Evolutionary conservation across 163 green algal species (phyloP).

Genomic region (Scenedesmus sp.): DNA sequence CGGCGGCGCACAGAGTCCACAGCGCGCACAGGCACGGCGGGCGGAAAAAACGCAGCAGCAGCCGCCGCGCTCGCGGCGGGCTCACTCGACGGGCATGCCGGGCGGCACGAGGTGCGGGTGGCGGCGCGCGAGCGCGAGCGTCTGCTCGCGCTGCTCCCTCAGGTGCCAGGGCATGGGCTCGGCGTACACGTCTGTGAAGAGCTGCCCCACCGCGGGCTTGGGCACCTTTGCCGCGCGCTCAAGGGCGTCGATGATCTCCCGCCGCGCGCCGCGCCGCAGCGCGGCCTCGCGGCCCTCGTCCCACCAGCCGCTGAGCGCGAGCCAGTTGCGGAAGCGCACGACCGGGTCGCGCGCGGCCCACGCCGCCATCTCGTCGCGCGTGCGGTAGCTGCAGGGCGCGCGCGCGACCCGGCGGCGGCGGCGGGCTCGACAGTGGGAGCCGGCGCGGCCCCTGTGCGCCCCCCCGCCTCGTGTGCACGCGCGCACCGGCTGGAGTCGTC

Average conservation of each 20-base stretch:
- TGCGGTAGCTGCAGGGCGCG: slow-evolving; percentile 87
- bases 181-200: slow-evolving; percentile 92
- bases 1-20: too few species aligned
- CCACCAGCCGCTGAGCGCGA: slow-evolving; percentile 79
- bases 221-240: slow-evolving; percentile 70
- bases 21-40: too few species aligned
- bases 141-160: slow-evolving; percentile 65
- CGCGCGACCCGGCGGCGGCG: neutral
- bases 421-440: neutral
- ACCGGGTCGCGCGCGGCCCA: slow-evolving; percentile 85
- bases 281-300: slow-evolving; percentile 65
- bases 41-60: too few species aligned
- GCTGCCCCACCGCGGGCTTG: slow-evolving; percentile 74
- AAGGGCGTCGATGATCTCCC: slow-evolving; percentile 79
- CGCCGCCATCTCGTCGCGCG: slow-evolving; percentile 73
- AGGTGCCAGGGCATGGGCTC: slow-evolving; percentile 73
- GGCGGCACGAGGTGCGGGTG: slow-evolving; percentile 51
- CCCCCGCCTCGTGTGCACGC: neutral
- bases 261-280: slow-evolving; percentile 53
- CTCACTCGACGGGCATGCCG: slow-evolving; percentile 31
- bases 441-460: neutral
- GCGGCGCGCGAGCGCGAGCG: slow-evolving; percentile 44
- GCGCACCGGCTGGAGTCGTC: slow-evolving; percentile 84
- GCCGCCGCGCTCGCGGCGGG: neutral
- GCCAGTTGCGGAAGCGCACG: slow-evolving; percentile 73